phyloP scores from a whole-genome alignment of 441 rosid species.

The Cnidoscolus chayamansa region DNA sequence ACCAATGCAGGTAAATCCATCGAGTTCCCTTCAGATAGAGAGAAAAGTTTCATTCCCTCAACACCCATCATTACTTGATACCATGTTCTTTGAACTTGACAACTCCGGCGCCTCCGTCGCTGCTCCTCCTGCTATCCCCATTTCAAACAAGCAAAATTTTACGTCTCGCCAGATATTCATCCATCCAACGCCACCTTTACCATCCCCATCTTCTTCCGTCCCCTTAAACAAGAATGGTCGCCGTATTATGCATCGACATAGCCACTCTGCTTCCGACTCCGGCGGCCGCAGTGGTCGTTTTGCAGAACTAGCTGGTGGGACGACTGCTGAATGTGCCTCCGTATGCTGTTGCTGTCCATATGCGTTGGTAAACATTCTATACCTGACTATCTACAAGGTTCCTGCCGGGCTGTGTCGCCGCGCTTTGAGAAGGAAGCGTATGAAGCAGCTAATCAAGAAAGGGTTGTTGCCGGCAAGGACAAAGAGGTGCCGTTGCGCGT shows the following conservation, averaged over 20 bases:
- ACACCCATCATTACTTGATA: not conserved
- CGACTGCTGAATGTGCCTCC: slow-evolving; percentile 55
- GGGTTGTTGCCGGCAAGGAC: slow-evolving; percentile 23
- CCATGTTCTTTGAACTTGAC: slow-evolving; percentile 1
- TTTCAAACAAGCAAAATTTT: not conserved
- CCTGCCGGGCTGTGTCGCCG: slow-evolving; percentile 44
- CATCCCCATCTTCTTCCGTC: not conserved
- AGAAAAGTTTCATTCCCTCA: not conserved
- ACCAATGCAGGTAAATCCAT: not conserved
- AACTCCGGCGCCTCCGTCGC: not conserved
- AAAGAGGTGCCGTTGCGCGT: slow-evolving; percentile 23
- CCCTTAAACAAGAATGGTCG: slow-evolving; percentile 14
- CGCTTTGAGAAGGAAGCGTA: slow-evolving; percentile 29
- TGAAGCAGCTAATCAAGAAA: slow-evolving; percentile 31
- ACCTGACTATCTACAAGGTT: slow-evolving; percentile 35
- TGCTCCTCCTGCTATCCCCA: not conserved
- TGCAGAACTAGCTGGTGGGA: slow-evolving; percentile 46
- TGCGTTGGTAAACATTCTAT: slow-evolving; percentile 31
- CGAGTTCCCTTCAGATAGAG: not conserved
- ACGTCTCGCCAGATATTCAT: slow-evolving; percentile 6
- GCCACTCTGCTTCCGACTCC: slow-evolving; percentile 2
- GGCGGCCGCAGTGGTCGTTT: slow-evolving; percentile 17
- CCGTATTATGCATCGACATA: slow-evolving; percentile 8
- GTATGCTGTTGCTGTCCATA: slow-evolving; percentile 55
- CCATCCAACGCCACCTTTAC: not conserved